phyloP scores from a whole-genome alignment of 1,139 yeast species.

The Yamadazyma oceani region DNA sequence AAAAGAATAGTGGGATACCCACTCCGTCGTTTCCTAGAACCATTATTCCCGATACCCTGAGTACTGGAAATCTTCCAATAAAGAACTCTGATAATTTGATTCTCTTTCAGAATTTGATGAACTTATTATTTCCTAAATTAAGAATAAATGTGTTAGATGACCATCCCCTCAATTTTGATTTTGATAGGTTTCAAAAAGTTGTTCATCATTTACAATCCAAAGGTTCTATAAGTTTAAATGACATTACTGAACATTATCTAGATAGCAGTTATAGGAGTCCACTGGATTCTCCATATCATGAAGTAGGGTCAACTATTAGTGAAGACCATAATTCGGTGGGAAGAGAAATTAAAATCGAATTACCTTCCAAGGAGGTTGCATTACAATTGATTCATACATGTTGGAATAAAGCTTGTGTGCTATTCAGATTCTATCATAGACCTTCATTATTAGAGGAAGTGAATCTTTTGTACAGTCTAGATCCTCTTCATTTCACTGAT shows the following conservation, averaged over 20 bases:
- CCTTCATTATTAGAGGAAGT: conserved; percentile 69
- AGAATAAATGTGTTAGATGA: conserved; percentile 39
- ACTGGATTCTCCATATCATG: conserved; percentile 6
- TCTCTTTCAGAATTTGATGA: conserved; percentile 32
- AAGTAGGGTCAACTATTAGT: conserved; percentile 7
- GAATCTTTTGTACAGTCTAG: conserved; percentile 54
- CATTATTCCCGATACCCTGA: conserved; percentile 11
- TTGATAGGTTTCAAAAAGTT: conserved; percentile 32
- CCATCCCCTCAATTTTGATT: conserved; percentile 28
- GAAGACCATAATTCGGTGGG: conserved; percentile 22
- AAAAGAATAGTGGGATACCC: conserved; percentile 36
- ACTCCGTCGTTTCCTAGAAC: conserved; percentile 23
- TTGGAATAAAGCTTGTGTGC: conserved; percentile 84
- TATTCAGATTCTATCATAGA: conserved; percentile 81
- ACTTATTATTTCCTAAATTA: conserved; percentile 51
- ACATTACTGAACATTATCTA: conserved; percentile 25
- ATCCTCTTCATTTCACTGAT: conserved; percentile 66
- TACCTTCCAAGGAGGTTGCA: conserved; percentile 78
- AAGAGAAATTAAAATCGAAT: conserved; percentile 59
- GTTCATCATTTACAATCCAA: conserved; percentile 24
- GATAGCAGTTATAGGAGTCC: conserved; percentile 16
- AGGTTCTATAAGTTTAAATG: conserved; percentile 20
- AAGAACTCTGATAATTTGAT: conserved; percentile 19
- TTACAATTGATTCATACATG: conserved; percentile 69
- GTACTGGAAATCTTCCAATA: conserved; percentile 4